A percentile compares a stretch with the other conserved stretches of the same genome.
phyloP scores from a whole-genome alignment of 1,284 basidiomycete genomes.

The Coniferiporia sulphurascens region DNA sequence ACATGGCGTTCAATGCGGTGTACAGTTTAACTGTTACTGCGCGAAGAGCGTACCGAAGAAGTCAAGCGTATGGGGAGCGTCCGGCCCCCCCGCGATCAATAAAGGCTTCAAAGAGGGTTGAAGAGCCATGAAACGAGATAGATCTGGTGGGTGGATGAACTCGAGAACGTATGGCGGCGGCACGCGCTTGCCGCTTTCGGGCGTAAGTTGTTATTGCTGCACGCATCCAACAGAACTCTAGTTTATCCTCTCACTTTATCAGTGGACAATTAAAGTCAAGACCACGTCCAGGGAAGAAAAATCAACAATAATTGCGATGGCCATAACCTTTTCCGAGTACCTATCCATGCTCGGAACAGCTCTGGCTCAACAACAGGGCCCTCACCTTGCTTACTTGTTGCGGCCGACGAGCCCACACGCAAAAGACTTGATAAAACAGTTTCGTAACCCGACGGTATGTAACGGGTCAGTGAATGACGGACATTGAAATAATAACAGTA shows the following conservation, averaged over 20 bases:
- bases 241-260: too few species aligned
- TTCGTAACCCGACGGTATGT: slow-evolving; percentile 60
- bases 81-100: slow-evolving; percentile 58
- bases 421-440: slow-evolving; percentile 67
- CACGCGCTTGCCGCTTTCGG: neutral
- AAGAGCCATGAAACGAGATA: slow-evolving; percentile 60
- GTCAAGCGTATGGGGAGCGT: slow-evolving; percentile 81
- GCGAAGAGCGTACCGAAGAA: slow-evolving; percentile 57
- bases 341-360: slow-evolving; percentile 57
- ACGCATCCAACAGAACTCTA: too few species aligned
- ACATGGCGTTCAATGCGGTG: neutral
- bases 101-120: slow-evolving; percentile 74
- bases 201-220: too few species aligned
- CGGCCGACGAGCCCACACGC: slow-evolving; percentile 69
- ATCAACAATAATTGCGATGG: slow-evolving; percentile 25
- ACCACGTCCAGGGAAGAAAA: too few species aligned
- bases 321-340: slow-evolving; percentile 55
- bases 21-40: neutral
- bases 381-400: slow-evolving; percentile 64
- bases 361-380: slow-evolving; percentile 58
- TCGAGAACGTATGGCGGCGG: neutral
- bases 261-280: too few species aligned
- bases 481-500: slow-evolving; percentile 6
- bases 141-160: neutral
- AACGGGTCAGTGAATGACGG: neutral